Evolutionary conservation across 257 asterid genomes (phyloP), one percentile per base, ranked within the genome.

Genomic region (Solanum infundibuliforme): DNA sequence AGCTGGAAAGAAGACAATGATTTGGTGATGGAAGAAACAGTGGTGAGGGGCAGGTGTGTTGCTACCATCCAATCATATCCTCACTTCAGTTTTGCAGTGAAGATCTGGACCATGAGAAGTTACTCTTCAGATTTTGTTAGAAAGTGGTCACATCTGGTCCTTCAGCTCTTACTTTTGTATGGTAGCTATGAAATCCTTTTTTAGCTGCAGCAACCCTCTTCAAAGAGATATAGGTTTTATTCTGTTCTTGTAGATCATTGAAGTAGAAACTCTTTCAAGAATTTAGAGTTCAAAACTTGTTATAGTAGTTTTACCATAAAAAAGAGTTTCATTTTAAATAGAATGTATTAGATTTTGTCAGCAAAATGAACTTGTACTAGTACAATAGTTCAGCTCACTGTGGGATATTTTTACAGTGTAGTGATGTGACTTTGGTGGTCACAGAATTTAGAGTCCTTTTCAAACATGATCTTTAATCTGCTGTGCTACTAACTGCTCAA

Each of bases 171-270:
- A 71, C 84, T 90, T 83, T 76, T 91, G 92, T 91, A 87, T 92
- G 95, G 89, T 91, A 88, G 86, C 87, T 93, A 90, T 89, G 87
- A 62, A 85, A 90, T 88, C 86, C 41, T 87, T 85, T 58, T 88
- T 52, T 88, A 86, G 92, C 92, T 90, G 81, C 87, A 87, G 87
- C 86, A 82, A 82, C 86, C 86, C 76, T 39, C 88, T 75, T 58
- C 88, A 58, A 87, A 46, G 83, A 90, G 86, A 83, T 91, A 46
- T 73, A 75, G 66, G 74, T 82, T 60, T 43, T 86, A 60, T 65
- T 83, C 18, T 87, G 82, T 27, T 39, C 86, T 88, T 14, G 29
- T 88, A 77, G 88, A 90, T 87, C 91, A 88, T 90, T 82, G 87
- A 85, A 90, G 89, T 91, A 90, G 90, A 86, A 85, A 55, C 75